A percentile compares a stretch with the other conserved stretches of the same genome.
phyloP scores from a whole-genome alignment of 257 asterid species.

The Echites panduratus region DNA sequence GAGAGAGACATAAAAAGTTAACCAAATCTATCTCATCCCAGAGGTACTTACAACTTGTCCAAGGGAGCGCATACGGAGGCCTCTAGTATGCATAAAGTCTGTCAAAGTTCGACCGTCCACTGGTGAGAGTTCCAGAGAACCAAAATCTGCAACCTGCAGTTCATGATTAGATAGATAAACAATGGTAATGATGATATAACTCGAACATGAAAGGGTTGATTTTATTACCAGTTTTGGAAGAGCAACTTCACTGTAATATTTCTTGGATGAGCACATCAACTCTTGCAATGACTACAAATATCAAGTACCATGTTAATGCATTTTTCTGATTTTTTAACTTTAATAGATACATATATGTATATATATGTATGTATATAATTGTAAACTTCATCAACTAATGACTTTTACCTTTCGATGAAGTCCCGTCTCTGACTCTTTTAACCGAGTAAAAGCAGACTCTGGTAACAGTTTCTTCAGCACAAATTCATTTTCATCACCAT shows the following conservation, averaged over 20 bases:
- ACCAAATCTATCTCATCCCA: slow-evolving; percentile 9
- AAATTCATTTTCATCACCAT: slow-evolving; percentile 51
- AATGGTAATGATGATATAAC: slow-evolving; percentile 6
- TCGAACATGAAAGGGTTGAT: background rate
- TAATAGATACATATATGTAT: no score
- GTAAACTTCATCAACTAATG: slow-evolving; percentile 3
- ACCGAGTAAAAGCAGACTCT: slow-evolving; percentile 60
- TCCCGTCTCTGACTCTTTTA: slow-evolving; percentile 86
- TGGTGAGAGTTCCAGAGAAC: slow-evolving; percentile 96
- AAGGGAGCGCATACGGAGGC: slow-evolving; percentile 96
- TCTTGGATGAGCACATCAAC: slow-evolving; percentile 60
- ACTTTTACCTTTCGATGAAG: slow-evolving; percentile 75
- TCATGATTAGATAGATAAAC: slow-evolving; percentile 25
- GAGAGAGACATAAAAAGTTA: slow-evolving; percentile 6
- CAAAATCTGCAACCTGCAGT: slow-evolving; percentile 92
- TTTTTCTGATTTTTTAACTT: background rate
- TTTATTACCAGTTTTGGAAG: slow-evolving; percentile 83
- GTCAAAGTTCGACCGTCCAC: slow-evolving; percentile 97
- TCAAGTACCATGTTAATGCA: slow-evolving; percentile 29
- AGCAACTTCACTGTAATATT: slow-evolving; percentile 80
- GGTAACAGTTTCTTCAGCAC: slow-evolving; percentile 56
- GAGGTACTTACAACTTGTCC: slow-evolving; percentile 85
- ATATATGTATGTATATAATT: no score
- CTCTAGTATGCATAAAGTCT: slow-evolving; percentile 99
- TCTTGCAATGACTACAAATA: slow-evolving; percentile 69